Conservation (phyloP, 805 yeast species). For the Teunomyces pallodes region DNA sequence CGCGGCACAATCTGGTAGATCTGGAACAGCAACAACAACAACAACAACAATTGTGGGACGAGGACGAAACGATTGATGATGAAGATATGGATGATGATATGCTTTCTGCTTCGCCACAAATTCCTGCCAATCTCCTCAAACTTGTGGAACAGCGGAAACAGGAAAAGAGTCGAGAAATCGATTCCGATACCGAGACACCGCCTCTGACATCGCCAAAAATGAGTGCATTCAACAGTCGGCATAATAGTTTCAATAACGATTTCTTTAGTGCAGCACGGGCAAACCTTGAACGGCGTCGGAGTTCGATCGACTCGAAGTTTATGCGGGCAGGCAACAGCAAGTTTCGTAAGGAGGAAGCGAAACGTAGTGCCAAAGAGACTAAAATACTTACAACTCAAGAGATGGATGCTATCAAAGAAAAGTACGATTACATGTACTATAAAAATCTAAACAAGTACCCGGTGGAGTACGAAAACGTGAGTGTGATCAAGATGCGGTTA, state of each 20-base stretch:
- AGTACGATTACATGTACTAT: conserved; percentile 38
- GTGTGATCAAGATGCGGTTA: conserved; percentile 43
- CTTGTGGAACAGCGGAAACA: conserved; percentile 50
- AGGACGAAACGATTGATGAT: conserved; percentile 31
- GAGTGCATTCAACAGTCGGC: conserved; percentile 14
- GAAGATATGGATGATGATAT: conserved; percentile 44
- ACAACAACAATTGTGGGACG: conserved; percentile 15
- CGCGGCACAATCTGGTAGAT: conserved; percentile 10
- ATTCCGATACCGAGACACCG: conserved; percentile 15
- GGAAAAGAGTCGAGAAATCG: conserved; percentile 28
- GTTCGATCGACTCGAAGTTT: conserved; percentile 34
- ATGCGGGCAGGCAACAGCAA: conserved; percentile 12
- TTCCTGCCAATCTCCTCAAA: conserved; percentile 57
- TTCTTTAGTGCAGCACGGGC: conserved; percentile 17
- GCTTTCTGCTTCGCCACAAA: conserved; percentile 65
- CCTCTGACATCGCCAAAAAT: conserved; percentile 33
- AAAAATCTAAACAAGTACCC: conserved; percentile 35
- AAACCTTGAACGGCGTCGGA: conserved; percentile 24
- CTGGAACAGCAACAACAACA: conserved; percentile 9
- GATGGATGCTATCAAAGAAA: conserved; percentile 16
- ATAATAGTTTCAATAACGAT: conserved; percentile 18
- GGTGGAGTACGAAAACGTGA: conserved; percentile 34
- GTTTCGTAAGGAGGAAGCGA: conserved; percentile 10
- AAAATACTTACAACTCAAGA: conserved; percentile 9
- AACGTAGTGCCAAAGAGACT: conserved; percentile 2